These are phyloP conservation scores for Cetraspora pellucida DNA, from an alignment of 192 early-diverging fungal genomes.

Conservation along the genomic window DNA sequence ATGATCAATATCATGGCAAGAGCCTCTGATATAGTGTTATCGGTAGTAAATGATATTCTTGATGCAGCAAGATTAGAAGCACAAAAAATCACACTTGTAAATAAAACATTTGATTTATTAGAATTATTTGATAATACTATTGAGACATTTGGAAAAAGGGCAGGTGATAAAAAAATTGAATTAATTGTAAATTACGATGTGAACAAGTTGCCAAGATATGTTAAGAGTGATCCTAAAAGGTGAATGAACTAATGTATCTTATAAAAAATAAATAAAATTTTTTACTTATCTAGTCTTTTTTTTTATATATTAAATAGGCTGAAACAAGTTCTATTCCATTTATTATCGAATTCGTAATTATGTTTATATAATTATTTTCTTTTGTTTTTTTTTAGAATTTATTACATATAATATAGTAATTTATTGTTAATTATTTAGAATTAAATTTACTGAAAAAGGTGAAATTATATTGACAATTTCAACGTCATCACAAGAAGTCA, in stretches of 20 bases:
- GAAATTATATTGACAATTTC: constrained; percentile 35
- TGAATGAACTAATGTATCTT: background rate
- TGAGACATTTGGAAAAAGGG: constrained; percentile 45
- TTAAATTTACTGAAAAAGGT: constrained; percentile 55
- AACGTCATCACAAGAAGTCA: background rate
- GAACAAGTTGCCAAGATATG: constrained; percentile 44
- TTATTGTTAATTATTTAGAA: background rate
- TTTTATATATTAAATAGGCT: constrained; percentile 29
- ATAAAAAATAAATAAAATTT: background rate
- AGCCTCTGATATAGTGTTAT: constrained; percentile 45
- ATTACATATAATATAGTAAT: too few species aligned
- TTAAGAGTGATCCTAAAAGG: constrained; percentile 35
- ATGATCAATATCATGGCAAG: constrained; percentile 51
- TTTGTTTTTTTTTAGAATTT: too few species aligned
- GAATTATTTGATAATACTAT: constrained; percentile 49
- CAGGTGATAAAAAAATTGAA: constrained; percentile 42
- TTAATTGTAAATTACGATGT: constrained; percentile 49
- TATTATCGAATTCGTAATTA: constrained; percentile 52
- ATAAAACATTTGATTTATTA: too few species aligned
- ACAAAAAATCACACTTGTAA: constrained; percentile 46
- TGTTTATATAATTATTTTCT: background rate
- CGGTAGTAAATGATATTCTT: constrained; percentile 45
- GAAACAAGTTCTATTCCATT: constrained; percentile 50
- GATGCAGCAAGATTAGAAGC: constrained; percentile 48
- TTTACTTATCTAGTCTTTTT: background rate